Conservation (phyloP, 1,284 basidiomycete species). For the Ganoderma sinense region DNA sequence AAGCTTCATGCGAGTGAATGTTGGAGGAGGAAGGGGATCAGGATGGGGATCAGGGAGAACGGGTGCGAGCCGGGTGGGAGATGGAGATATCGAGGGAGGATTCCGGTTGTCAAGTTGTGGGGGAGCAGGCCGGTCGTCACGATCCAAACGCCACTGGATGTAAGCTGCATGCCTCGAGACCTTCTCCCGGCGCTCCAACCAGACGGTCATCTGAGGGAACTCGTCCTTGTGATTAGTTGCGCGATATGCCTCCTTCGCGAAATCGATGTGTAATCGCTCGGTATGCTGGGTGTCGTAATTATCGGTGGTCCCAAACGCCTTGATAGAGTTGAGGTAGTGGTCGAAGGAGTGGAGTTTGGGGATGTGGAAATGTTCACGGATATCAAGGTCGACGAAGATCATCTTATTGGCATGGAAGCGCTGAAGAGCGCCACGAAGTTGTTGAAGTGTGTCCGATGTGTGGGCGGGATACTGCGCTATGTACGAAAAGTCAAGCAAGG, state of each 20-base stretch:
- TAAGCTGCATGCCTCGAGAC: conserved; percentile 6
- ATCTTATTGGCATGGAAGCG: conserved; percentile 5
- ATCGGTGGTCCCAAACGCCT: conserved; percentile 8
- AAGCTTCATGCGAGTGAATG: background rate
- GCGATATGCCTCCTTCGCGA: conserved; percentile 35
- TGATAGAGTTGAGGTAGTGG: conserved; percentile 10
- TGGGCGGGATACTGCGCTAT: conserved; percentile 3
- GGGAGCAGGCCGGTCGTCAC: too few relatives aligned
- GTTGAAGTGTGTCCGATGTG: background rate
- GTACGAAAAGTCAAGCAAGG: conserved; percentile 10
- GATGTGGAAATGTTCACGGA: conserved; percentile 35
- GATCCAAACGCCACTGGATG: conserved; percentile 13
- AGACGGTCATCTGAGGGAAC: conserved; percentile 44
- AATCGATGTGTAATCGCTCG: conserved; percentile 38
- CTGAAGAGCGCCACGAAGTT: background rate
- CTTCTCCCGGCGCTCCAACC: conserved; percentile 42
- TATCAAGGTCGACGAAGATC: conserved; percentile 20
- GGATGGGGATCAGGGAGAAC: too few relatives aligned
- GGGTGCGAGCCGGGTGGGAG: too few relatives aligned
- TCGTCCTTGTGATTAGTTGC: conserved; percentile 46
- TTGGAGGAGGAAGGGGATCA: too few relatives aligned
- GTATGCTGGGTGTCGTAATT: conserved; percentile 18
- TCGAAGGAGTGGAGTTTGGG: conserved; percentile 23
- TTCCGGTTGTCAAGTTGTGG: too few relatives aligned
- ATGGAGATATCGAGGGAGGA: too few relatives aligned